These are phyloP conservation scores for Astrothelium subdiscretum DNA, from an alignment of 495 filamentous ascomycete genomes.

Conservation along the genomic window DNA sequence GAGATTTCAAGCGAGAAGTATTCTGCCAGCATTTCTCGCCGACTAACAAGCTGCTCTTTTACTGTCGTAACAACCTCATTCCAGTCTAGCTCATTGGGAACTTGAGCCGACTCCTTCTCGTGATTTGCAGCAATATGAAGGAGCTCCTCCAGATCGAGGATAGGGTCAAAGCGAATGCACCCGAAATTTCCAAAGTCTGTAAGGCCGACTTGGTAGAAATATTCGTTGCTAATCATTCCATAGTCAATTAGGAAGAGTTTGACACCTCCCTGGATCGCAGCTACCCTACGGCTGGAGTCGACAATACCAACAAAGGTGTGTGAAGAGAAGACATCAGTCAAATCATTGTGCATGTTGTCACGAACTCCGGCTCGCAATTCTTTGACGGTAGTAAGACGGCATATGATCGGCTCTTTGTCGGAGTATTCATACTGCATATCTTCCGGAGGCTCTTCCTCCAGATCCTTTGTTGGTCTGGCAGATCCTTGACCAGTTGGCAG, in stretches of 20 bases:
- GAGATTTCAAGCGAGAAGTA: slow-evolving; percentile 87
- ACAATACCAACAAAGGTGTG: slow-evolving; percentile 93
- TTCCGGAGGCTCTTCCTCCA: slow-evolving; percentile 18
- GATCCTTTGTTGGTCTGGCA: slow-evolving; percentile 10
- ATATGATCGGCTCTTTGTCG: slow-evolving; percentile 54
- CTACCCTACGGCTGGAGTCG: slow-evolving; percentile 75
- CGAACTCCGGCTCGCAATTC: slow-evolving; percentile 71
- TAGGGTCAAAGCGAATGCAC: slow-evolving; percentile 63
- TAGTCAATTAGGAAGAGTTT: slow-evolving; percentile 94
- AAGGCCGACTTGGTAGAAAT: slow-evolving; percentile 93
- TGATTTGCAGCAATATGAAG: slow-evolving; percentile 60
- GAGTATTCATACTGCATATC: slow-evolving; percentile 58
- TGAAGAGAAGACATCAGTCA: slow-evolving; percentile 79
- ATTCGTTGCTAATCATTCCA: slow-evolving; percentile 73
- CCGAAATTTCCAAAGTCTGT: slow-evolving; percentile 97
- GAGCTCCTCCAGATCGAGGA: slow-evolving; percentile 58
- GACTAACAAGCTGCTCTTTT: slow-evolving; percentile 51
- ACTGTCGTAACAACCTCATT: slow-evolving; percentile 51
- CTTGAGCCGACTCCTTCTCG: slow-evolving; percentile 39
- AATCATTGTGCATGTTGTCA: slow-evolving; percentile 72
- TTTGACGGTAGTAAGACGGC: slow-evolving; percentile 69
- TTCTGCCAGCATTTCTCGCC: slow-evolving; percentile 77
- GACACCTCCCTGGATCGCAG: slow-evolving; percentile 84
- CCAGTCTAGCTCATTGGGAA: slow-evolving; percentile 51
- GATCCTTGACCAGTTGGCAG: slow-evolving; percentile 40